Percentiles rank a stretch among this genome's conserved stretches.
These are phyloP conservation scores for Curvularia spicifera DNA, from an alignment of 2,329 filamentous ascomycete species.

Conservation along the genomic window DNA sequence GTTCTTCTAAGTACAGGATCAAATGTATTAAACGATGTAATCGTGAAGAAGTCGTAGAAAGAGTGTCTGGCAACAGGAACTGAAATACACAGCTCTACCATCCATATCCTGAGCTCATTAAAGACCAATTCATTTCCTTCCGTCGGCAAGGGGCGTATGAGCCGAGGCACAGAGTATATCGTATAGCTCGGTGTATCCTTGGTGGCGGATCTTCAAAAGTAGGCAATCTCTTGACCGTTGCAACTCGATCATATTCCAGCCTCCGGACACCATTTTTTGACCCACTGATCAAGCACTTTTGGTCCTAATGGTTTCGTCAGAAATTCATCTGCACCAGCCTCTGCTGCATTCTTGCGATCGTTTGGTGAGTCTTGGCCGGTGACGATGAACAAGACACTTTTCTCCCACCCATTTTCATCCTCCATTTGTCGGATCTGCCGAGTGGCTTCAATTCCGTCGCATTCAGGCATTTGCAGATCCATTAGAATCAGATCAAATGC, in stretches of 20 bases:
- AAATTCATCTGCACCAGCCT: slow-evolving; percentile 42
- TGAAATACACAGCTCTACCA: neutral
- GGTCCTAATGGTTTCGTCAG: slow-evolving; percentile 43
- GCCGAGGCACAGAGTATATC: too few species aligned
- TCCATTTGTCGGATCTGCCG: slow-evolving; percentile 45
- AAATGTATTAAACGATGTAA: neutral
- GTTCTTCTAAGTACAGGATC: neutral
- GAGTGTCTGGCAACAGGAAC: neutral
- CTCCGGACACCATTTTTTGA: slow-evolving; percentile 31
- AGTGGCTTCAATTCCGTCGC: slow-evolving; percentile 48
- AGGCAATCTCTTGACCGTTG: neutral
- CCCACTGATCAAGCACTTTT: slow-evolving; percentile 34
- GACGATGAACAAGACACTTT: slow-evolving; percentile 42
- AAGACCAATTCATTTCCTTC: too few species aligned
- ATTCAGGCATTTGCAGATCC: slow-evolving; percentile 53
- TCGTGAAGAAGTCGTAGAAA: neutral
- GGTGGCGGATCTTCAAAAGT: neutral
- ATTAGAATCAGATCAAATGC: slow-evolving; percentile 49
- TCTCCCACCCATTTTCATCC: slow-evolving; percentile 26
- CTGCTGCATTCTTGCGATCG: slow-evolving; percentile 33
- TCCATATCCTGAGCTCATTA: too few species aligned
- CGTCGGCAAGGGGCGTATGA: too few species aligned
- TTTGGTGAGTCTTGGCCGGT: slow-evolving; percentile 42
- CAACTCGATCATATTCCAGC: slow-evolving; percentile 13
- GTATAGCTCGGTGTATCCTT: too few species aligned